A percentile compares a stretch with the other conserved stretches of the same genome.
Conservation (phyloP, 2,329 filamentous ascomycete species). For the Colletotrichum chrysophilum region DNA sequence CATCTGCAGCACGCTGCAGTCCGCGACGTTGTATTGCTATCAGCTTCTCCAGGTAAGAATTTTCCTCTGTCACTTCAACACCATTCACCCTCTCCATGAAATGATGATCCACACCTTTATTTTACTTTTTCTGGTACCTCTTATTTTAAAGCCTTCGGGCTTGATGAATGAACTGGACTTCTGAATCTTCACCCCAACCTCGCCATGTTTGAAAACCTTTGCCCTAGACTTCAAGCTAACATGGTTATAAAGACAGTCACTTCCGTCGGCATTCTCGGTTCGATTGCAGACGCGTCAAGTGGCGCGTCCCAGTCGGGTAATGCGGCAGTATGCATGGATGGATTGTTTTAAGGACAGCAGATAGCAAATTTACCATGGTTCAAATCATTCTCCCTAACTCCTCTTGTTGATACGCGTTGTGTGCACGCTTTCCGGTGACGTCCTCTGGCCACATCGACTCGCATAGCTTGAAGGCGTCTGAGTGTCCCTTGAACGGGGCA, state of each 20-base stretch:
- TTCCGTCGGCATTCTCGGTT: neutral
- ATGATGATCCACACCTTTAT: constrained; percentile 76
- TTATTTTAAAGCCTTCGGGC: constrained; percentile 79
- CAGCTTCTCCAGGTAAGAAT: constrained; percentile 37
- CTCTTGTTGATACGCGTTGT: neutral
- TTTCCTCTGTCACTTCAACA: neutral
- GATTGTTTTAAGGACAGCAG: neutral
- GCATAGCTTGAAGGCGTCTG: neutral
- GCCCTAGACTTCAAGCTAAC: neutral
- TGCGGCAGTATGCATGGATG: neutral
- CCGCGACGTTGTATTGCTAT: neutral
- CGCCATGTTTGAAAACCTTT: neutral
- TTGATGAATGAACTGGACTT: constrained; percentile 88
- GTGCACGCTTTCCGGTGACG: neutral
- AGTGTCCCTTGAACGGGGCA: neutral
- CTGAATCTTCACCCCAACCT: constrained; percentile 56
- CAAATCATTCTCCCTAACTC: neutral
- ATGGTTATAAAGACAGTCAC: neutral
- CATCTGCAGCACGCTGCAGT: neutral
- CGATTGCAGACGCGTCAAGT: neutral
- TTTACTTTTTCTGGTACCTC: constrained; percentile 92
- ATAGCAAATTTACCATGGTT: neutral
- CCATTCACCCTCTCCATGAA: constrained; percentile 27
- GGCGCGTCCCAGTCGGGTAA: neutral
- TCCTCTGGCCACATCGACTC: neutral